Percentiles rank a stretch among this genome's conserved stretches.
These are phyloP conservation scores for Leptographium lundbergii DNA, from an alignment of 2,329 filamentous ascomycete species.

Conservation along the genomic window DNA sequence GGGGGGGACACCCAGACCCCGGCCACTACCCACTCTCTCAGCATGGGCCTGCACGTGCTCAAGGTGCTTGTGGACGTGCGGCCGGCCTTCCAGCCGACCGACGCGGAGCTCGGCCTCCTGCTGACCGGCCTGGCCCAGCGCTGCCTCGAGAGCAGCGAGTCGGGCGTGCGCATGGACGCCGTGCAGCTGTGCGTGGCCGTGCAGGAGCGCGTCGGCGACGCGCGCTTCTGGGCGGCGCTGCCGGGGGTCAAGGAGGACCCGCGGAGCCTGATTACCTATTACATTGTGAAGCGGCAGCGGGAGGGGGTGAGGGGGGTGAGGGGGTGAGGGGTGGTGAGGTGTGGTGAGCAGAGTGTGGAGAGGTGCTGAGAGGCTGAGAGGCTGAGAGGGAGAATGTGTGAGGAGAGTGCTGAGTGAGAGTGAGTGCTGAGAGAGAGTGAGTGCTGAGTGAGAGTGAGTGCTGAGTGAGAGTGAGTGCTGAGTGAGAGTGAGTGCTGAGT, in stretches of 20 bases:
- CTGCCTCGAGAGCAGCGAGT: constrained; percentile 48
- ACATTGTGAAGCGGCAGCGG: constrained; percentile 59
- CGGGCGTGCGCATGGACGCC: constrained; percentile 59
- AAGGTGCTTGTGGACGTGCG: constrained; percentile 41
- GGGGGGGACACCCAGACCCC: constrained; percentile 21
- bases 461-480: neutral
- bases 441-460: neutral
- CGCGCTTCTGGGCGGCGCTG: constrained; percentile 55
- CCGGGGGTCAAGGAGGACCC: constrained; percentile 55
- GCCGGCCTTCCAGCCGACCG: constrained; percentile 33
- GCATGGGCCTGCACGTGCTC: constrained; percentile 52
- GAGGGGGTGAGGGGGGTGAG: constrained; percentile 21
- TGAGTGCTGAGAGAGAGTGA: neutral
- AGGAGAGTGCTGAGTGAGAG: neutral
- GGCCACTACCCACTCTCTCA: constrained; percentile 31
- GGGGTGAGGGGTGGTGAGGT: neutral
- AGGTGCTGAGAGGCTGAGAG: neutral
- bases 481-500: neutral
- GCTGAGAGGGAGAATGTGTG: neutral
- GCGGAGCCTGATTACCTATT: constrained; percentile 68
- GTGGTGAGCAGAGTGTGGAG: neutral
- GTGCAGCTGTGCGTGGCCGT: constrained; percentile 66
- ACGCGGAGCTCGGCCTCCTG: constrained; percentile 35
- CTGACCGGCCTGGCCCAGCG: constrained; percentile 38
- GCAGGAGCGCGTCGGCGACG: constrained; percentile 48